Percentiles rank a stretch among this genome's conserved stretches.
Conservation (phyloP, 2,329 filamentous ascomycete genomes). For the Monosporascus sp. region DNA sequence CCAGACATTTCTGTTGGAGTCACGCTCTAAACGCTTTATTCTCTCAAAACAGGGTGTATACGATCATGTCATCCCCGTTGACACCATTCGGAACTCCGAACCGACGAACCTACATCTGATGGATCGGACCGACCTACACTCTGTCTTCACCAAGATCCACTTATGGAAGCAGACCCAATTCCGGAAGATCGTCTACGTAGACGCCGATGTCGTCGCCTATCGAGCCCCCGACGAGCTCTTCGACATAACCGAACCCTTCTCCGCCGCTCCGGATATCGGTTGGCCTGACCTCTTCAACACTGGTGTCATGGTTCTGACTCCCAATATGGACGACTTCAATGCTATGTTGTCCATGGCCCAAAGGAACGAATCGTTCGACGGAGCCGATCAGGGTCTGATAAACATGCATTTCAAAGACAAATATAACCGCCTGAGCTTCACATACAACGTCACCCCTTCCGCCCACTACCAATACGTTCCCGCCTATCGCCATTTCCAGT, state of each 20-base stretch:
- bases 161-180: constrained; percentile 91
- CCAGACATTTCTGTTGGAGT: not conserved
- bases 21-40: constrained; percentile 10
- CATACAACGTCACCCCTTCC: constrained; percentile 95
- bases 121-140: constrained; percentile 83
- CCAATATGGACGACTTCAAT: constrained; percentile 82
- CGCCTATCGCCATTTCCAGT: constrained; percentile 88
- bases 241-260: constrained; percentile 52
- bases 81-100: constrained; percentile 68
- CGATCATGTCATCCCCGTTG: constrained; percentile 82
- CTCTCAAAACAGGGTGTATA: constrained; percentile 60
- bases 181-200: constrained; percentile 87
- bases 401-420: constrained; percentile 87
- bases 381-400: constrained; percentile 89
- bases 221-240: constrained; percentile 92
- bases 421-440: constrained; percentile 86
- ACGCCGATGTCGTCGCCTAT: constrained; percentile 88
- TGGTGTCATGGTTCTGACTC: constrained; percentile 89
- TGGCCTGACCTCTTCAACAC: constrained; percentile 99
- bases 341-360: constrained; percentile 79
- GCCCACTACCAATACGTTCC: constrained; percentile 97
- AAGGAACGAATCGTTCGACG: constrained; percentile 88
- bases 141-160: constrained; percentile 93
- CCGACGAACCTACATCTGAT: constrained; percentile 85
- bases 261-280: constrained; percentile 85